Conservation (phyloP, 2,329 filamentous ascomycete species). For the Aspergillus hortae region DNA sequence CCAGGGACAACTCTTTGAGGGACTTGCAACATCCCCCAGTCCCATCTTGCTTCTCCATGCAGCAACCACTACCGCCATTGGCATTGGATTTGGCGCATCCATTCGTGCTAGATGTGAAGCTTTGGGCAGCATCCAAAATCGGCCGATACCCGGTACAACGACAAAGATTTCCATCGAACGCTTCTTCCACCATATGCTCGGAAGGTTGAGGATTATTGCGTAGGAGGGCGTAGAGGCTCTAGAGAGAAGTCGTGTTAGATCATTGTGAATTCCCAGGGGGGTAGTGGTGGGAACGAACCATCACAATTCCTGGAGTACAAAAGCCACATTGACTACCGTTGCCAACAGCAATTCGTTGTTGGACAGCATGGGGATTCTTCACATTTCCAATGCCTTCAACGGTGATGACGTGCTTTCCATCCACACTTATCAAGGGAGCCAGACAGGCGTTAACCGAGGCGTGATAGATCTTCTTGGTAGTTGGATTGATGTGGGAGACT, state of each 20-base stretch:
- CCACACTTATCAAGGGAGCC: slow-evolving; percentile 85
- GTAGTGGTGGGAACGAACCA: slow-evolving; percentile 48
- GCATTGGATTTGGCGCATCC: slow-evolving; percentile 54
- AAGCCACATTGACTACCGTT: slow-evolving; percentile 95
- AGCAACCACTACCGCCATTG: slow-evolving; percentile 65
- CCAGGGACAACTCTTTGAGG: slow-evolving; percentile 45
- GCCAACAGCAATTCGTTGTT: slow-evolving; percentile 84
- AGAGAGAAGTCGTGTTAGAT: slow-evolving; percentile 7
- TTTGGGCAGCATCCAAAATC: slow-evolving; percentile 90
- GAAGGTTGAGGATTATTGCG: slow-evolving; percentile 76
- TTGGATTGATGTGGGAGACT: slow-evolving; percentile 88
- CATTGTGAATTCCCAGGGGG: too few species aligned
- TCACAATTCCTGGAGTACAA: slow-evolving; percentile 96
- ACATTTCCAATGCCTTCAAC: slow-evolving; percentile 92
- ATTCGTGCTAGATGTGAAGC: slow-evolving; percentile 58
- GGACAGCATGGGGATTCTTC: slow-evolving; percentile 79
- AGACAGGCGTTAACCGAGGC: slow-evolving; percentile 95
- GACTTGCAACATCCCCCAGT: slow-evolving; percentile 66
- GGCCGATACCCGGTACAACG: slow-evolving; percentile 93
- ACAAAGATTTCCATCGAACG: slow-evolving; percentile 94
- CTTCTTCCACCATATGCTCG: slow-evolving; percentile 85
- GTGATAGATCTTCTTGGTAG: slow-evolving; percentile 89
- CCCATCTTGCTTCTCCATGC: slow-evolving; percentile 63
- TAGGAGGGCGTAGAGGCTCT: slow-evolving; percentile 87
- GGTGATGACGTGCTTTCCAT: slow-evolving; percentile 97